Conservation (phyloP, 2,329 filamentous ascomycete genomes). For the Aspergillus latus region DNA sequence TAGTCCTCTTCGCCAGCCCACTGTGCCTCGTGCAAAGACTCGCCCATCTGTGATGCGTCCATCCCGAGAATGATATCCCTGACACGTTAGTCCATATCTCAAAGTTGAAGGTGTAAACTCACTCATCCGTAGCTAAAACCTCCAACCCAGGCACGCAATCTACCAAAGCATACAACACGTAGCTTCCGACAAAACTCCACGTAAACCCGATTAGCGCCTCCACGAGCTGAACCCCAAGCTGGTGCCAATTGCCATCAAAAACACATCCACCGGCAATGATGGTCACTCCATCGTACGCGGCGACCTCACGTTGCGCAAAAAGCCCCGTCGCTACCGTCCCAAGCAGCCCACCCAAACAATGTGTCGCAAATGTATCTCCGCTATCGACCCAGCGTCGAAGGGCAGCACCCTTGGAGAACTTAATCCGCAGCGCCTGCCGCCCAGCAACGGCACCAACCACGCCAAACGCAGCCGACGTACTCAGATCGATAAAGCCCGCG, state of each 20-base stretch:
- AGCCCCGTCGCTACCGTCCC: slow-evolving; percentile 54
- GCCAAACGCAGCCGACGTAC: slow-evolving; percentile 51
- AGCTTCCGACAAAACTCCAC: slow-evolving; percentile 53
- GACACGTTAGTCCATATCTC: not conserved
- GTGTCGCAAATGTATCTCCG: slow-evolving; percentile 57
- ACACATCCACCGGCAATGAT: slow-evolving; percentile 53
- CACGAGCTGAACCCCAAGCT: slow-evolving; percentile 52
- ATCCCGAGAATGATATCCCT: slow-evolving; percentile 49
- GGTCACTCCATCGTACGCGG: slow-evolving; percentile 50
- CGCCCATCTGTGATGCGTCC: slow-evolving; percentile 54
- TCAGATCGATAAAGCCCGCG: slow-evolving; percentile 52
- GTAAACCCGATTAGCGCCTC: slow-evolving; percentile 53
- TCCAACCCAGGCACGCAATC: slow-evolving; percentile 56
- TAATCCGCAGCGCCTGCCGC: slow-evolving; percentile 54
- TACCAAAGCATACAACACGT: slow-evolving; percentile 51
- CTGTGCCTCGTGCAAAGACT: slow-evolving; percentile 44
- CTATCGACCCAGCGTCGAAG: slow-evolving; percentile 55
- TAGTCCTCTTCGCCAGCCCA: slow-evolving; percentile 34
- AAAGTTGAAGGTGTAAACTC: slow-evolving; percentile 26
- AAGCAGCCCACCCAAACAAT: slow-evolving; percentile 53
- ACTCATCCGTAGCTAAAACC: slow-evolving; percentile 55
- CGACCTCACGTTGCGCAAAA: slow-evolving; percentile 53
- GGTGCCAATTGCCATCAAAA: slow-evolving; percentile 53
- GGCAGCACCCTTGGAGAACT: slow-evolving; percentile 52
- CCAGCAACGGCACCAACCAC: slow-evolving; percentile 49